Conservation (phyloP, 2,329 filamentous ascomycete species). For the Madurella fahalii region DNA sequence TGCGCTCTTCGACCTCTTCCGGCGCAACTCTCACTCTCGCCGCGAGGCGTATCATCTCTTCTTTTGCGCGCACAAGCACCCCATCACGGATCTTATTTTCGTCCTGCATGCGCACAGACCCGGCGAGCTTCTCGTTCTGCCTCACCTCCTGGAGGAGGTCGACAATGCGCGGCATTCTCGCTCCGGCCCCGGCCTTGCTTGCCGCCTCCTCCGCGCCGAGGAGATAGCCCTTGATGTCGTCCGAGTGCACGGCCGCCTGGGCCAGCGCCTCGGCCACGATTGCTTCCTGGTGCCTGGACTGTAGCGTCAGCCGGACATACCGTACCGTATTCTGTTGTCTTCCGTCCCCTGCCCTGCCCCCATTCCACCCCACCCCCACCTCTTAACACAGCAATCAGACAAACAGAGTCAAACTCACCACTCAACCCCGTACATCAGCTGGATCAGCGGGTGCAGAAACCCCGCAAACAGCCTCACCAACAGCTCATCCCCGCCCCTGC, state of each 20-base stretch:
- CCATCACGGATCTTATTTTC: conserved; percentile 65
- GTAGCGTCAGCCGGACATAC: neutral
- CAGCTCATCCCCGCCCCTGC: conserved; percentile 59
- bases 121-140: conserved; percentile 52
- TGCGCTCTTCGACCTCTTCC: conserved; percentile 52
- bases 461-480: conserved; percentile 63
- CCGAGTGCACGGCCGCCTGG: conserved; percentile 66
- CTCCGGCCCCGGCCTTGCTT: conserved; percentile 21
- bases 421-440: conserved; percentile 80
- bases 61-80: conserved; percentile 57
- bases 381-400: neutral
- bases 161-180: conserved; percentile 43
- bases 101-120: conserved; percentile 49
- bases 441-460: conserved; percentile 75
- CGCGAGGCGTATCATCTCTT: conserved; percentile 60
- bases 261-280: conserved; percentile 78
- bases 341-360: neutral
- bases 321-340: neutral
- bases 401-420: conserved; percentile 41
- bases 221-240: conserved; percentile 54
- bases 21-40: conserved; percentile 54
- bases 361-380: neutral
- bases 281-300: conserved; percentile 61
- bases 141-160: conserved; percentile 60
- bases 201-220: conserved; percentile 47